Conservation (phyloP, 164 flowering plant genomes). For the Piper longum region DNA sequence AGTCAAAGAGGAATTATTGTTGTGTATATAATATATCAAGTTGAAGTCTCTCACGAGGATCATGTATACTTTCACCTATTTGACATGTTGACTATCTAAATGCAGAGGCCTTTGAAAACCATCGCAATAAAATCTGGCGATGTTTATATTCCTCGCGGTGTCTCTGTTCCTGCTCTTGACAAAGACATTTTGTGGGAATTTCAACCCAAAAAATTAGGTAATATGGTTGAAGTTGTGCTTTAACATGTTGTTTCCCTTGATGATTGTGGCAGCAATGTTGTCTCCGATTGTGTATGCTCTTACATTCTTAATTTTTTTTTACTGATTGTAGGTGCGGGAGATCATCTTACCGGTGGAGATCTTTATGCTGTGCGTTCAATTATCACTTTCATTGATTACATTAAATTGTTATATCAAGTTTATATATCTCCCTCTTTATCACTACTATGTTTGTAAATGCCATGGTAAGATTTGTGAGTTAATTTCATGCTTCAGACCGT, state of each 20-base stretch:
- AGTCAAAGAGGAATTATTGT: not conserved
- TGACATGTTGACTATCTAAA: not conserved
- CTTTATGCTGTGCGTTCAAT: slow-evolving; percentile 75
- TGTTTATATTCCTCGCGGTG: slow-evolving; percentile 99
- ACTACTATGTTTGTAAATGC: not conserved
- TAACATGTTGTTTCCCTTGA: not conserved
- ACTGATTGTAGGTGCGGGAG: slow-evolving; percentile 69
- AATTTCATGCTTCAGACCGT: slow-evolving; percentile 48
- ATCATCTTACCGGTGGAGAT: slow-evolving; percentile 92
- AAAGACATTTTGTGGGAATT: slow-evolving; percentile 95
- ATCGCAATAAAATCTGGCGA: slow-evolving; percentile 90
- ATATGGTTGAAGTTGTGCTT: not conserved
- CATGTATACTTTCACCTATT: not conserved
- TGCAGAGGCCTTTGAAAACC: slow-evolving; percentile 93
- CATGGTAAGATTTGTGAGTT: not conserved
- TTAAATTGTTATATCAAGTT: not conserved
- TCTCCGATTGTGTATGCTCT: not conserved
- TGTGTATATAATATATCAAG: not conserved
- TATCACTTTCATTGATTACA: not conserved
- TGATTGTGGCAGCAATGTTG: not conserved
- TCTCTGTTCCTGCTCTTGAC: slow-evolving; percentile 95
- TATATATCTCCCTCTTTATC: not conserved
- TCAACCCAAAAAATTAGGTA: slow-evolving; percentile 87
- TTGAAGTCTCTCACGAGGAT: not conserved
- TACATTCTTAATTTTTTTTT: slow-evolving; percentile 2